These are phyloP conservation scores for Colletotrichum lindemuthianum DNA, from an alignment of 2,329 filamentous ascomycete genomes.

Conservation along the genomic window DNA sequence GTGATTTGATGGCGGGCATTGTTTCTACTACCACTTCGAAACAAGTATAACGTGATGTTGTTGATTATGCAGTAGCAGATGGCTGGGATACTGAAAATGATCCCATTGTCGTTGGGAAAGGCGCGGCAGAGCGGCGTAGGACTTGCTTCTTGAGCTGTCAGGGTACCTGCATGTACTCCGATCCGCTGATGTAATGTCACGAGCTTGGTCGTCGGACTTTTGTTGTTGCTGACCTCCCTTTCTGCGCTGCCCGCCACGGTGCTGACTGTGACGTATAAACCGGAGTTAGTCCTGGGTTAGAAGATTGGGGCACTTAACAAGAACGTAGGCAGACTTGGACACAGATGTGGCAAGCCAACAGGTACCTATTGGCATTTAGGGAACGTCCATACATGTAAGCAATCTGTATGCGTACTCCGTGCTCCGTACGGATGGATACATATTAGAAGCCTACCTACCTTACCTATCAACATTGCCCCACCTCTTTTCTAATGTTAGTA, in stretches of 20 bases:
- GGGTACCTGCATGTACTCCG: not conserved
- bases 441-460: no score
- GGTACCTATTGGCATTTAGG: no score
- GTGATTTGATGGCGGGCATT: slow-evolving; percentile 52
- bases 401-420: no score
- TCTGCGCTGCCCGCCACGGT: no score
- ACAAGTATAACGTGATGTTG: slow-evolving; percentile 2
- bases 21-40: not conserved
- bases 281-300: no score
- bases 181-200: not conserved
- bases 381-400: no score
- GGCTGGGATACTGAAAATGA: not conserved
- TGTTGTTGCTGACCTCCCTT: slow-evolving; percentile 11
- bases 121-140: not conserved
- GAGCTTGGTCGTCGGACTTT: slow-evolving; percentile 7
- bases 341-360: no score
- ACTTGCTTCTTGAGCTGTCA: not conserved
- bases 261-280: no score
- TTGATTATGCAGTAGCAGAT: not conserved
- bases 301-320: no score
- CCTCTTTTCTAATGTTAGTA: not conserved
- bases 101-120: slow-evolving; percentile 19
- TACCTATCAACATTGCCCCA: no score
- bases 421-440: no score
- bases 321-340: no score